Base-by-base conservation (phyloP, 257 asterid species). In the Solanum pimpinellifolium region DNA sequence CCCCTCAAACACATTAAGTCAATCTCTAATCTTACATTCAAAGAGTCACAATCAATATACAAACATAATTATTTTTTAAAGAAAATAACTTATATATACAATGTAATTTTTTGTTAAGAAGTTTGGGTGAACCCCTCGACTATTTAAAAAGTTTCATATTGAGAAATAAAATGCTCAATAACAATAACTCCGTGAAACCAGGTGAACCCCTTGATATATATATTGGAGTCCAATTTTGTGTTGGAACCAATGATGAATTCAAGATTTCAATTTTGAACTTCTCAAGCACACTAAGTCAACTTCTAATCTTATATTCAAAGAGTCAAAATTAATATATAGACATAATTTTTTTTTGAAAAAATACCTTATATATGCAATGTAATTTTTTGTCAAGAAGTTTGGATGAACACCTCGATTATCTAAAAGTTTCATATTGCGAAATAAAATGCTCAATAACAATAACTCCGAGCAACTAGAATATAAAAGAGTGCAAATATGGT, bases 361-460 rank as follows among this genome's bases (percentile, higher is more conserved):
- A 52, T 52, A 52, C 1, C 10, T 2, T 52, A 52, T 52, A 52
- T 5, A 16, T 52, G 18, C 3, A 52, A 52, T 16, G 62, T 52
- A 52, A 52, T 52, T 52, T 16, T 52, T 52, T 6, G 62, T 3
- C n/a, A 6, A 52, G 20, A 52, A 3, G 2, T 52, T 16, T 3
- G 0, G 4, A 0, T 52, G 1, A 6, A 52, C 23, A 23, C 9
- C n/a, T 1, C 44, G 11, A 41, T 3, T 41, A 9, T 3, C 44
- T 9, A 9, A 9, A 41, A 41, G 3, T 7, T 9, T 2, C 62
- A 52, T 16, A 1, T 2, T 52, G 23, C 16, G 9, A 16, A 18
- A 16, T 52, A 8, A 16, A 52, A 52, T 18, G 62, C 20, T 52
- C 9, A 16, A 21, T 52, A 16, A 52, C 4, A 3, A 52, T 52